Base-by-base conservation (phyloP, 148 eudicot genomes). In the Salicornia ramosissima region DNA sequence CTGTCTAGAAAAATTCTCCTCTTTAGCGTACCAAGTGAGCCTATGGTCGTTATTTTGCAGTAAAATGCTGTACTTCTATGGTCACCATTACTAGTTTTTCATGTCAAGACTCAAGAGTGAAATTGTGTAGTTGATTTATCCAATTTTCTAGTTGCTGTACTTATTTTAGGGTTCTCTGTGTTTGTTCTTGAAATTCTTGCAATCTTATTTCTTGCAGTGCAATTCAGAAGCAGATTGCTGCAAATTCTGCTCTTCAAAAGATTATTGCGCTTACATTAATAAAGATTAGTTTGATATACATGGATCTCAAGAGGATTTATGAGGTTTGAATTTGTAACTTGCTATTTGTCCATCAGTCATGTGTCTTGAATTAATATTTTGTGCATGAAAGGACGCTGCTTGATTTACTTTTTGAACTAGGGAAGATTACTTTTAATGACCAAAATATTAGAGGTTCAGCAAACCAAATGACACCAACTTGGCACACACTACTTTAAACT, bases 281-380 rank as follows among this genome's bases (percentile, higher is more conserved):
- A 75, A 88, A 72, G 71, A 84, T 86, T 69, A 94, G 98, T 75
- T 63, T 88, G 82, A 82, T 88, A 45, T 90, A 84, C 83, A 94
- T 86, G 98, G 92, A 87, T 68, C 68, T 86, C 64, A 90, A 82
- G 79, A 84, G 96, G 68, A 83, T 94, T 64, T 88, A 85, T 45
- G 96, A 94, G 98, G 98, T 94, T 77, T 70, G 75, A 69, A 52
- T 45, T 42, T 25, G 34, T 19, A 39, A 63, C 8, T 36, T 36
- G 40, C 40, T 36, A 61, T 53, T 19, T 65, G 51, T 28, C 39
- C 39, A 59, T 22, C 5, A 60, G 33, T 43, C 24, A 14, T 31
- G 14, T 65, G 21, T 40, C 45, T 33, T 15, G 0, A 11, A 5
- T 46, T 73, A 21, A 13, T 46, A 30, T 67, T 21, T 18, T 55